phyloP scores from a whole-genome alignment of 352 stramenopile species.

The Thraustotheca clavata region DNA sequence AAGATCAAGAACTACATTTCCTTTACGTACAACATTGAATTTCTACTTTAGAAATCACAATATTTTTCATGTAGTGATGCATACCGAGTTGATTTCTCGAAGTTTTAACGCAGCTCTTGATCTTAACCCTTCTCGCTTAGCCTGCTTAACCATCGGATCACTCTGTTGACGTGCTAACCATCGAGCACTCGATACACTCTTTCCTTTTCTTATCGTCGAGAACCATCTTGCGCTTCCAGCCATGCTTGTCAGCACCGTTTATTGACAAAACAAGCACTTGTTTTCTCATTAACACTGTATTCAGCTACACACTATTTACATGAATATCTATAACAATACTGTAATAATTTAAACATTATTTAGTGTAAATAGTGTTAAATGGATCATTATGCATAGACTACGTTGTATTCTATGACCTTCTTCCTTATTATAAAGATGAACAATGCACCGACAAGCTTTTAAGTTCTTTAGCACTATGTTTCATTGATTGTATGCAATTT shows the following conservation, averaged over 20 bases:
- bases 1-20: conserved; percentile 71
- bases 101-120: conserved; percentile 79
- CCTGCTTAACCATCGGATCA: conserved; percentile 77
- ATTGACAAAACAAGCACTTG: too few relatives aligned
- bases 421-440: too few relatives aligned
- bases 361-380: too few relatives aligned
- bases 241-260: not conserved
- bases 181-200: conserved; percentile 71
- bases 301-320: too few relatives aligned
- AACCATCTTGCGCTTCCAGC: not conserved
- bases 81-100: conserved; percentile 65
- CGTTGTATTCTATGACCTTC: too few relatives aligned
- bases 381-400: too few relatives aligned
- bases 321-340: too few relatives aligned
- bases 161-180: conserved; percentile 81
- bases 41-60: conserved; percentile 31
- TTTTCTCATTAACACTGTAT: too few relatives aligned
- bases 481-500: too few relatives aligned
- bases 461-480: too few relatives aligned
- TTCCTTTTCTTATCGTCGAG: conserved; percentile 60
- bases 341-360: too few relatives aligned
- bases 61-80: not conserved
- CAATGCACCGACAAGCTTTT: too few relatives aligned
- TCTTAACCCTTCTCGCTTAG: conserved; percentile 71
- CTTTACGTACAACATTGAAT: conserved; percentile 50